These are phyloP conservation scores for Hyaloperonospora arabidopsidis DNA, from an alignment of 352 stramenopile species.

Conservation along the genomic window DNA sequence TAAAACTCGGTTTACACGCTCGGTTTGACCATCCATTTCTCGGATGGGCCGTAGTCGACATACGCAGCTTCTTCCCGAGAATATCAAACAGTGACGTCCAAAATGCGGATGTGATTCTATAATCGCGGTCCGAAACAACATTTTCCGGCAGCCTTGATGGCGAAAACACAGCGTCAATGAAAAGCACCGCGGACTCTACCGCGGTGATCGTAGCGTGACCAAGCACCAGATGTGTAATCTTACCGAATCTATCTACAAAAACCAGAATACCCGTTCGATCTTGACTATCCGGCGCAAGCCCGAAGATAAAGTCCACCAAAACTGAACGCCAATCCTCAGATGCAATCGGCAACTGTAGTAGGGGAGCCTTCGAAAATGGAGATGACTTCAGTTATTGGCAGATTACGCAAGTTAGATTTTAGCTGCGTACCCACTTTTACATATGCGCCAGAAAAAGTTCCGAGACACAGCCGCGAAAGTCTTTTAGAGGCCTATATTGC, in stretches of 20 bases:
- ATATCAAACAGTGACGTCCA: neutral
- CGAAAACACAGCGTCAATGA: conserved; percentile 1
- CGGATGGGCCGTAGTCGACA: conserved; percentile 2
- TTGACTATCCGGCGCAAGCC: neutral
- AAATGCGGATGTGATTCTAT: neutral
- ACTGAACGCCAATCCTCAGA: neutral
- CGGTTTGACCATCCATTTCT: conserved; percentile 6
- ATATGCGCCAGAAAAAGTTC: no score
- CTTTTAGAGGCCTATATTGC: no score
- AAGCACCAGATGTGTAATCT: neutral
- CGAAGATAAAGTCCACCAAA: conserved; percentile 5
- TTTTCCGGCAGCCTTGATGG: neutral
- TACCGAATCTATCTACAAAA: conserved; percentile 2
- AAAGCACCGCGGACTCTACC: neutral
- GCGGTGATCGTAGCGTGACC: neutral
- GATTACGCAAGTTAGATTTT: no score
- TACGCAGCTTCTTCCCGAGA: neutral
- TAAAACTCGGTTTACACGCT: neutral
- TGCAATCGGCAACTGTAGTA: no score
- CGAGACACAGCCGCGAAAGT: no score
- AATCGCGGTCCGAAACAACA: neutral
- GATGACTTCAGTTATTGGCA: no score
- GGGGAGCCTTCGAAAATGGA: no score
- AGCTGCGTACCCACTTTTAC: no score
- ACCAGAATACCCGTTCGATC: neutral